Conservation (phyloP, 2,329 filamentous ascomycete genomes). For the Botrytis pseudocinerea region DNA sequence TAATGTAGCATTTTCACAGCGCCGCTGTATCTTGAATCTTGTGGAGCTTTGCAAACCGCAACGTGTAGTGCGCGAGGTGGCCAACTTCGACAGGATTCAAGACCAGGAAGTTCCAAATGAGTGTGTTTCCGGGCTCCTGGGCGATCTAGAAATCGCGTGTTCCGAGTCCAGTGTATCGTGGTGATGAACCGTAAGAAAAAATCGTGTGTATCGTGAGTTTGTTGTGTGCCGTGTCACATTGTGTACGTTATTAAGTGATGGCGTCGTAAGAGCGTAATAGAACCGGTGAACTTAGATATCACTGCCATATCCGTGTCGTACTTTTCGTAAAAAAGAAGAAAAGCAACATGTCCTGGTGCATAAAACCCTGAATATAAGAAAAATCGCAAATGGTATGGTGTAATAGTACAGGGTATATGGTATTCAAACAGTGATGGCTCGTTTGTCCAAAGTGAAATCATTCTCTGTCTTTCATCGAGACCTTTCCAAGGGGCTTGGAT, state of each 20-base stretch:
- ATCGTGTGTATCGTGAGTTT: neutral
- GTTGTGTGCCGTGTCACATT: neutral
- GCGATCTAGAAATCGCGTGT: neutral
- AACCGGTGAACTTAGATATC: neutral
- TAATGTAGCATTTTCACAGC: neutral
- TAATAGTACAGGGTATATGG: slow-evolving; percentile 11
- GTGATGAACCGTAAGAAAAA: neutral
- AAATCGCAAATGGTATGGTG: neutral
- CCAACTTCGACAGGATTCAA: neutral
- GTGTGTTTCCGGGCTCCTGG: neutral
- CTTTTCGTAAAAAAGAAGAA: neutral
- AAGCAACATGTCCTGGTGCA: neutral
- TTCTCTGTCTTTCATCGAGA: neutral
- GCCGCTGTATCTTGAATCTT: neutral
- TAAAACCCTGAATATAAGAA: neutral
- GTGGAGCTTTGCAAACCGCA: neutral
- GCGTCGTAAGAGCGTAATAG: neutral
- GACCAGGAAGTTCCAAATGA: slow-evolving; percentile 12
- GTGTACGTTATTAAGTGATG: neutral
- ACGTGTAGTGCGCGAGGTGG: neutral
- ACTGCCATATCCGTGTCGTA: neutral
- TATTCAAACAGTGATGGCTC: slow-evolving; percentile 1
- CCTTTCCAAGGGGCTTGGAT: neutral
- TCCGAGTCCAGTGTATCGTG: slow-evolving; percentile 10
- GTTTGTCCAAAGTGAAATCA: neutral